These are phyloP conservation scores for Exserohilum rostratum DNA, from an alignment of 2,329 filamentous ascomycete genomes.

Conservation along the genomic window DNA sequence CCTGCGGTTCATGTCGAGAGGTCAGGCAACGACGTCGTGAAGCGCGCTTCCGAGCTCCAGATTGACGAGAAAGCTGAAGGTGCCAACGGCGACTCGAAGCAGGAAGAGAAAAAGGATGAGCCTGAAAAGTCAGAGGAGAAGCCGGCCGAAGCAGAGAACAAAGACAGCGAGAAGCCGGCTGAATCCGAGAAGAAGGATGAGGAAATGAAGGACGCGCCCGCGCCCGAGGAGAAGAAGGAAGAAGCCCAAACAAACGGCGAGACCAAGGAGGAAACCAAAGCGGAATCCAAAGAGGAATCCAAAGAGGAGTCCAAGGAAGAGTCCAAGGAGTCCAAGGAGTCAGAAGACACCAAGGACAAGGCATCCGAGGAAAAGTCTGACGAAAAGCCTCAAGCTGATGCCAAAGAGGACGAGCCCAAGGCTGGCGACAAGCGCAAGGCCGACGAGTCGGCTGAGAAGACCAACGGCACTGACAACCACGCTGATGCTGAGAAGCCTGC, in stretches of 20 bases:
- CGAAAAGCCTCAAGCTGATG: not conserved
- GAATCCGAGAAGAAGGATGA: slow-evolving; percentile 41
- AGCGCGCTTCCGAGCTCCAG: slow-evolving; percentile 65
- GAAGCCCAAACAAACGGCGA: slow-evolving; percentile 27
- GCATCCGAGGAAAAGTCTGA: slow-evolving; percentile 16
- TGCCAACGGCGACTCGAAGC: slow-evolving; percentile 46
- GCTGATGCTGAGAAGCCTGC: slow-evolving; percentile 10
- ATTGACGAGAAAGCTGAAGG: slow-evolving; percentile 56
- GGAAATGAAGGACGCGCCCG: slow-evolving; percentile 31
- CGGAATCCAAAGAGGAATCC: slow-evolving; percentile 31
- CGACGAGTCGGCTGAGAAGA: slow-evolving; percentile 31
- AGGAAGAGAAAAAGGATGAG: slow-evolving; percentile 33
- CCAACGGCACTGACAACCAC: slow-evolving; percentile 20
- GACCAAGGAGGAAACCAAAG: slow-evolving; percentile 29
- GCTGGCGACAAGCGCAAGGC: slow-evolving; percentile 46
- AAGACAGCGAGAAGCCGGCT: slow-evolving; percentile 37
- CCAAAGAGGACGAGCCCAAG: slow-evolving; percentile 25
- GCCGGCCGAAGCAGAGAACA: slow-evolving; percentile 33
- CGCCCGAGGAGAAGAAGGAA: slow-evolving; percentile 29
- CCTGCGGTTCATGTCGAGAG: slow-evolving; percentile 66
- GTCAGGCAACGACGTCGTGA: slow-evolving; percentile 68
- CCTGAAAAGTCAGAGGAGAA: slow-evolving; percentile 47
- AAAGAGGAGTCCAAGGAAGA: slow-evolving; percentile 26
- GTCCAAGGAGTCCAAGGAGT: slow-evolving; percentile 28
- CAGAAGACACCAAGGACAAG: slow-evolving; percentile 30